phyloP scores from a whole-genome alignment of 2,329 filamentous ascomycete species.

The Pseudogymnoascus sp. region DNA sequence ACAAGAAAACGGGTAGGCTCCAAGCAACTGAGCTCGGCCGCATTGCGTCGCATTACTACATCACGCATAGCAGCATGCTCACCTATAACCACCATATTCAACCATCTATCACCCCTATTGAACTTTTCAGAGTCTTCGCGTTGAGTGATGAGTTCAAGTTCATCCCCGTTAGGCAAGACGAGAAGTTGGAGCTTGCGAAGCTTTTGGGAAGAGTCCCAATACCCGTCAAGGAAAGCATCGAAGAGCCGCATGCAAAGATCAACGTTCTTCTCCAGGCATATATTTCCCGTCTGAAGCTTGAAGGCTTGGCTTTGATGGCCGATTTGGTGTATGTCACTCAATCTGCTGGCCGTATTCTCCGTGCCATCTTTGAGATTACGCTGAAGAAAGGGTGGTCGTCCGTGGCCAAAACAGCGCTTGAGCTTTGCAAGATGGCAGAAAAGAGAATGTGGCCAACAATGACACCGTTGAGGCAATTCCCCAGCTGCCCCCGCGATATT shows the following conservation, averaged over 20 bases:
- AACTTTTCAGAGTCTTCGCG: constrained; percentile 93
- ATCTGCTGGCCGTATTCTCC: constrained; percentile 89
- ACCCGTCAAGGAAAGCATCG: constrained; percentile 94
- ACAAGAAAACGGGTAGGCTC: constrained; percentile 82
- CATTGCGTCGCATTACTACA: constrained; percentile 97
- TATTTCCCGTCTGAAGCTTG: constrained; percentile 88
- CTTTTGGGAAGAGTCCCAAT: constrained; percentile 85
- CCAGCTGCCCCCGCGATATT: constrained; percentile 73
- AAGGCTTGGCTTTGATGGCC: constrained; percentile 92
- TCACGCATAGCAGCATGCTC: constrained; percentile 91
- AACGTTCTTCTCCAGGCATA: constrained; percentile 96
- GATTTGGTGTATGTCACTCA: constrained; percentile 99
- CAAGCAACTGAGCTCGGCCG: constrained; percentile 91
- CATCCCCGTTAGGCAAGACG: constrained; percentile 93
- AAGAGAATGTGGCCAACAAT: constrained; percentile 99
- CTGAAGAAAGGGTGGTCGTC: constrained; percentile 93
- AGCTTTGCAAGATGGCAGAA: constrained; percentile 98
- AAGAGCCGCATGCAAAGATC: constrained; percentile 95
- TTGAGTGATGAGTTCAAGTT: constrained; percentile 98
- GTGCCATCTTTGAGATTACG: constrained; percentile 95
- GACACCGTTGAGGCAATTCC: constrained; percentile 90
- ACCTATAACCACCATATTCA: constrained; percentile 96
- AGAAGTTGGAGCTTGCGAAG: constrained; percentile 93
- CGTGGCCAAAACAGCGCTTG: constrained; percentile 85
- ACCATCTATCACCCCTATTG: constrained; percentile 85